Evolutionary conservation across 805 yeast genomes (phyloP).

Genomic region (Grigorovia transvaalensis): DNA sequence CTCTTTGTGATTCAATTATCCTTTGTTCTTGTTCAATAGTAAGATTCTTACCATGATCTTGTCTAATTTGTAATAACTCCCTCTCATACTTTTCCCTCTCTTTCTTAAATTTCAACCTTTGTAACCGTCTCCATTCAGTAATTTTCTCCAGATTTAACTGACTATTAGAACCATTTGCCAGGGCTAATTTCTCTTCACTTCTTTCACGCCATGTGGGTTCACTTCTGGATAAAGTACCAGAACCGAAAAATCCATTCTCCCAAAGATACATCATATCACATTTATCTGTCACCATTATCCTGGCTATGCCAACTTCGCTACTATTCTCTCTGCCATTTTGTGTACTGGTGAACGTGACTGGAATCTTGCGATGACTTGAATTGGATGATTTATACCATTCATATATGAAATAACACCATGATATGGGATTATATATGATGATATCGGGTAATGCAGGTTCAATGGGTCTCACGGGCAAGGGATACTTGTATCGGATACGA

Average conservation of each 20-base stretch:
- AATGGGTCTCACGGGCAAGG: conserved; percentile 47
- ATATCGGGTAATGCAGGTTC: conserved; percentile 36
- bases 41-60: conserved; percentile 22
- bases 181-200: conserved; percentile 40
- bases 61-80: conserved; percentile 33
- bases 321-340: conserved; percentile 27
- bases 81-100: conserved; percentile 54
- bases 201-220: conserved; percentile 88
- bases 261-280: conserved; percentile 52
- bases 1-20: conserved; percentile 26
- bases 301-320: conserved; percentile 19
- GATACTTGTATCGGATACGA: conserved; percentile 33
- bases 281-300: conserved; percentile 30
- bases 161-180: conserved; percentile 14
- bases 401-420: conserved; percentile 42
- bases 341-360: not conserved
- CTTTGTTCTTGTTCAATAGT: conserved; percentile 20
- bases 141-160: conserved; percentile 51
- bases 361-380: not conserved
- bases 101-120: conserved; percentile 61
- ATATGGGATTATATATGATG: conserved; percentile 56
- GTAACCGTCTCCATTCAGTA: conserved; percentile 59
- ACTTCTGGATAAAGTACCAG: conserved; percentile 78
- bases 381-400: conserved; percentile 22
- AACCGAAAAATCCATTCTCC: conserved; percentile 87